These are phyloP conservation scores for Arachis monticola DNA, from an alignment of 331 rosid species.

Conservation along the genomic window DNA sequence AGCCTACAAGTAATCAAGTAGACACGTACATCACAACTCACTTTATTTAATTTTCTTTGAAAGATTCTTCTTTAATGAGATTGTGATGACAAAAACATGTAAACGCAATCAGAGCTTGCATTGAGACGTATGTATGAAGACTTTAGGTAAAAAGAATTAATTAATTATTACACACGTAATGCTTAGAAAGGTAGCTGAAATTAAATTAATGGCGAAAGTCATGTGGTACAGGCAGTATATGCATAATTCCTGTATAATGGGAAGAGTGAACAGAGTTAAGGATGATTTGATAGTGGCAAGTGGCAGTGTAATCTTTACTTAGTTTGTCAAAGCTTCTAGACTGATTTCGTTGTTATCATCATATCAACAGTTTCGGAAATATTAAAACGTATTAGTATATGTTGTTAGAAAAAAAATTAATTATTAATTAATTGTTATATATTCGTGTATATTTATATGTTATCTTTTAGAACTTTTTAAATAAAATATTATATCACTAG, in stretches of 20 bases:
- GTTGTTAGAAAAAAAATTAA: too few species aligned
- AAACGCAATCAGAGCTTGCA: not conserved
- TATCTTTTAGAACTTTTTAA: too few species aligned
- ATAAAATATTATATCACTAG: too few species aligned
- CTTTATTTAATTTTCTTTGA: too few species aligned
- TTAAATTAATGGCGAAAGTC: not conserved
- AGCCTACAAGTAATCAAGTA: too few species aligned
- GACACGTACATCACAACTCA: too few species aligned
- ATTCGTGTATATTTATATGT: too few species aligned
- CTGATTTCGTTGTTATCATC: not conserved
- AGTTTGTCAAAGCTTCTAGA: not conserved
- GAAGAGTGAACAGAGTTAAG: conserved; percentile 12
- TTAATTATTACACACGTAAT: not conserved
- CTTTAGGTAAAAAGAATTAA: not conserved
- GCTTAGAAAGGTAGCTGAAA: not conserved
- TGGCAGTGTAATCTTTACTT: not conserved
- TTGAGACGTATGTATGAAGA: not conserved
- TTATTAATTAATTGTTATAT: too few species aligned
- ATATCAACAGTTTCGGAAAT: not conserved
- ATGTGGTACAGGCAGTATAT: not conserved
- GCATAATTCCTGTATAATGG: conserved; percentile 26
- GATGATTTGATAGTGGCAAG: conserved; percentile 12
- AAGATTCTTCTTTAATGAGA: not conserved
- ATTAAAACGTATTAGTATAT: too few species aligned
- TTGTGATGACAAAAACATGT: not conserved